Evolutionary conservation across 352 stramenopile genomes (phyloP).

Genomic region (Phytopythium kandeliae): DNA sequence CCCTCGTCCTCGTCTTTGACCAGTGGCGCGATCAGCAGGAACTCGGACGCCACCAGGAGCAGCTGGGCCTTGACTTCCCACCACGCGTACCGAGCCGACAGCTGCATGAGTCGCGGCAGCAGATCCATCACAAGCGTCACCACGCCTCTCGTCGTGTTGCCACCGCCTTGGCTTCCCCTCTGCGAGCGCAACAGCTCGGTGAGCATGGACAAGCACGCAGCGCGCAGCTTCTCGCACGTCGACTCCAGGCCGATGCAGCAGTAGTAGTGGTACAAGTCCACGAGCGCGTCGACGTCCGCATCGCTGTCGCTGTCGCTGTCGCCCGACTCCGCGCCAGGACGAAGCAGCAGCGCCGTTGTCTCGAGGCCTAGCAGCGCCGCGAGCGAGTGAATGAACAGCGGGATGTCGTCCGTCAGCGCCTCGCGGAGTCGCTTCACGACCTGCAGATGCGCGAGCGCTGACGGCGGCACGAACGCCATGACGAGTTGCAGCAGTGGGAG

Average conservation of each 20-base stretch:
- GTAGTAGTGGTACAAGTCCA: constrained; percentile 87
- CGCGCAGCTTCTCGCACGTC: constrained; percentile 67
- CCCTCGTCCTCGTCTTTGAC: constrained; percentile 10
- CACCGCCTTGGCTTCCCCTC: neutral
- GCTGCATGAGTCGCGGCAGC: constrained; percentile 54
- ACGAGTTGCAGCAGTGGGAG: constrained; percentile 45
- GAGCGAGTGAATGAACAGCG: constrained; percentile 70
- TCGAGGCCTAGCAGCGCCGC: constrained; percentile 71
- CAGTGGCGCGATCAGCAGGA: constrained; percentile 30
- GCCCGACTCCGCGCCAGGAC: neutral
- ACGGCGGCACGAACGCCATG: constrained; percentile 53
- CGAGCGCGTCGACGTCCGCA: constrained; percentile 35
- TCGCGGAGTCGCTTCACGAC: constrained; percentile 75
- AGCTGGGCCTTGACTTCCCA: constrained; percentile 86
- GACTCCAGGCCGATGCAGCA: constrained; percentile 77
- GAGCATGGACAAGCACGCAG: constrained; percentile 76
- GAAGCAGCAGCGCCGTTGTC: constrained; percentile 33
- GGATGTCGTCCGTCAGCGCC: constrained; percentile 45
- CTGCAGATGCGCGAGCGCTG: constrained; percentile 59
- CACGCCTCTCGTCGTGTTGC: neutral
- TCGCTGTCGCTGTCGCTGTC: constrained; percentile 1
- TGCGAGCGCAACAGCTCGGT: constrained; percentile 25
- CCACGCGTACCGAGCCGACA: constrained; percentile 59
- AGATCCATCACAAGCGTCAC: constrained; percentile 39
- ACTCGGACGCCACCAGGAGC: constrained; percentile 52